Evolutionary conservation across 1,284 basidiomycete species (phyloP).

Genomic region (Irpex rosettiformis): DNA sequence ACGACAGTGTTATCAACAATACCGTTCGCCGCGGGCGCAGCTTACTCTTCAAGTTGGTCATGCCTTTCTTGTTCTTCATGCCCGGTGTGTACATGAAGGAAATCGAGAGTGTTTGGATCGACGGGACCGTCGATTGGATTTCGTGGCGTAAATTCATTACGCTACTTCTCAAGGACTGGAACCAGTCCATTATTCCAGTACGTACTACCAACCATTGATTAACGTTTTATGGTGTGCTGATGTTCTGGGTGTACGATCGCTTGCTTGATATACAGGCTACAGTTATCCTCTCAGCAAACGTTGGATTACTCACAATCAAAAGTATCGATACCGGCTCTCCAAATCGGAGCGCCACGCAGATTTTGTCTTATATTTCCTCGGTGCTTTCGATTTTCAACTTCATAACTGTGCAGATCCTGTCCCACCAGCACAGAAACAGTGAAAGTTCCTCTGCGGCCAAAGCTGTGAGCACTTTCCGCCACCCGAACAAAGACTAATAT

Average conservation of each 20-base stretch:
- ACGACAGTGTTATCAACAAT: constrained; percentile 12
- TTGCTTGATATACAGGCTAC: too few species aligned
- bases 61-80: constrained; percentile 22
- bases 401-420: constrained; percentile 22
- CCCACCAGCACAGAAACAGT: constrained; percentile 18
- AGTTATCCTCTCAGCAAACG: constrained; percentile 36
- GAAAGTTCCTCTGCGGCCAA: neutral
- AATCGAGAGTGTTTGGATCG: constrained; percentile 23
- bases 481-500: neutral
- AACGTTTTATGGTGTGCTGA: too few species aligned
- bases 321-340: constrained; percentile 24
- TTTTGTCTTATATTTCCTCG: constrained; percentile 26
- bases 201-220: neutral
- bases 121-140: constrained; percentile 21
- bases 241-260: too few species aligned
- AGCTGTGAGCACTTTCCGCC: constrained; percentile 1
- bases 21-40: constrained; percentile 8
- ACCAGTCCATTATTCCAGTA: constrained; percentile 24
- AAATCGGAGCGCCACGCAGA: constrained; percentile 21
- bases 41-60: constrained; percentile 18
- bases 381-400: constrained; percentile 24
- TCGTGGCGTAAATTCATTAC: constrained; percentile 23
- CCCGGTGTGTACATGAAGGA: constrained; percentile 22
- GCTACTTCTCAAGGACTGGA: constrained; percentile 25
- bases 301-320: constrained; percentile 36